phyloP scores from a whole-genome alignment of 768 basidiomycete species.

The Kwoniella bestiolae region DNA sequence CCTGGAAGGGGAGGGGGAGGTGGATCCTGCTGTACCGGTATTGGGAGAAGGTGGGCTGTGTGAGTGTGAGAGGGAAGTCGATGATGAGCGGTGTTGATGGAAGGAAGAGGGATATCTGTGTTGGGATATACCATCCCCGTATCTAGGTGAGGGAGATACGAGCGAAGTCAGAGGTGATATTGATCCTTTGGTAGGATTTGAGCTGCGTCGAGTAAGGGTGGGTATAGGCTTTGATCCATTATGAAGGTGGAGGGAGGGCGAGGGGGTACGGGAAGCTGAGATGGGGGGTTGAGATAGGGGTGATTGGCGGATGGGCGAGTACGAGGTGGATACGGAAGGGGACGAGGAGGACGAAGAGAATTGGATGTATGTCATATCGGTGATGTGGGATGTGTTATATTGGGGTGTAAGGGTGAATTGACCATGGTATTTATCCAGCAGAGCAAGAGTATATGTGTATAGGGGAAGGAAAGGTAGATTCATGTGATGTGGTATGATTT shows the following conservation, averaged over 20 bases:
- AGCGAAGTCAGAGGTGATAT: constrained; percentile 6
- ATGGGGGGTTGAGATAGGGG: constrained; percentile 26
- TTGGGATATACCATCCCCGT: background rate
- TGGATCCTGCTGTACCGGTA: background rate
- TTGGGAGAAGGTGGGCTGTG: background rate
- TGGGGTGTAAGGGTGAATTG: background rate
- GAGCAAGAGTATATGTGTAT: too few relatives aligned
- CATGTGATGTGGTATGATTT: background rate
- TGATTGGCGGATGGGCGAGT: constrained; percentile 22
- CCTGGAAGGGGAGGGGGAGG: constrained; percentile 21
- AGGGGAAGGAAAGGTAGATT: too few relatives aligned
- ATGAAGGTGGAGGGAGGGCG: background rate
- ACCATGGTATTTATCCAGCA: background rate
- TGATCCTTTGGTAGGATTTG: background rate
- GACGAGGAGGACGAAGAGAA: background rate
- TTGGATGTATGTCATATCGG: background rate
- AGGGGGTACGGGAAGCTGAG: constrained; percentile 14
- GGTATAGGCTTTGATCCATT: constrained; percentile 5
- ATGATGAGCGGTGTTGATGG: background rate
- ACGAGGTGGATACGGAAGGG: constrained; percentile 2
- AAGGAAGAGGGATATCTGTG: too few relatives aligned
- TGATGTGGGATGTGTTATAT: background rate
- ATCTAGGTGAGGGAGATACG: background rate
- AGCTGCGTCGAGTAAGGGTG: background rate
- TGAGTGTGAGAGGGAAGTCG: background rate